Conservation (phyloP, 176 grass and related monocot genomes). For the Zea luxurians region DNA sequence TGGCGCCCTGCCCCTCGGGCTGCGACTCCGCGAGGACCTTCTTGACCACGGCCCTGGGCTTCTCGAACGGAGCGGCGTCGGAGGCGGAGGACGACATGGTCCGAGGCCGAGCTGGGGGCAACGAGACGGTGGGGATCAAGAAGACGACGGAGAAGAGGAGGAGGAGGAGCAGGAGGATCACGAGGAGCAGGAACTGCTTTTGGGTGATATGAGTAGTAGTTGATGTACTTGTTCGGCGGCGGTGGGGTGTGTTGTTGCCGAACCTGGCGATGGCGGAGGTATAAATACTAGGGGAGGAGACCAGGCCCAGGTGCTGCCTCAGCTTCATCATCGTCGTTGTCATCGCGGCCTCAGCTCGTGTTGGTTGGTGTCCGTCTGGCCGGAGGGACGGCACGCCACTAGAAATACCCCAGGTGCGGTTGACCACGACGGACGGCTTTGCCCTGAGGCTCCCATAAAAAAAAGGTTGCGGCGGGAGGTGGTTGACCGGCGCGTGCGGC, state of each 20-base stretch:
- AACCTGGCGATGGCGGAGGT: constrained; percentile 17
- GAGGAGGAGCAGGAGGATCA: background rate
- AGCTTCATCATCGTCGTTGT: constrained; percentile 21
- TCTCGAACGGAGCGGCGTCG: constrained; percentile 29
- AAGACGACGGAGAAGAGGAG: background rate
- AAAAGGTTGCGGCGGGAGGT: background rate
- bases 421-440: background rate
- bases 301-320: background rate
- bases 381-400: background rate
- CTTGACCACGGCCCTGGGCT: constrained; percentile 59
- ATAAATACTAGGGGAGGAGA: constrained; percentile 38
- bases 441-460: no score
- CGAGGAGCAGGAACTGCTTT: background rate
- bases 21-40: constrained; percentile 70
- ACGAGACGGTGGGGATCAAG: background rate
- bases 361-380: background rate
- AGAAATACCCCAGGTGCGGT: background rate
- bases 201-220: background rate
- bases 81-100: constrained; percentile 37
- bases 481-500: background rate
- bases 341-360: background rate
- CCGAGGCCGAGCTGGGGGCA: constrained; percentile 14
- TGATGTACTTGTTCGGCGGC: background rate
- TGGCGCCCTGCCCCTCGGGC: constrained; percentile 72
- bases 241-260: background rate